Conservation (phyloP, 164 flowering plant species). For the Macadamia tetraphylla region DNA sequence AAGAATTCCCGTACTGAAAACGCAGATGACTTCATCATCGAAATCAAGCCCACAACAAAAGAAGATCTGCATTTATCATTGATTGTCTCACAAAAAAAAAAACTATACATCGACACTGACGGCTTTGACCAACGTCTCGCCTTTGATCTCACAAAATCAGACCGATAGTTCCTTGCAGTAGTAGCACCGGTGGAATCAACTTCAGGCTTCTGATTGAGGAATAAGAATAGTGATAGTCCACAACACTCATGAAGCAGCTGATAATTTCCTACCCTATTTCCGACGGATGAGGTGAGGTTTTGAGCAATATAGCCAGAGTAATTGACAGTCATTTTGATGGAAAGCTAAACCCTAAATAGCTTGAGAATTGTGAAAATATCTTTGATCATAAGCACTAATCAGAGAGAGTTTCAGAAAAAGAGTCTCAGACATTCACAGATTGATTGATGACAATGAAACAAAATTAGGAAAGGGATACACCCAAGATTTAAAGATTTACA, state of each 20-base stretch:
- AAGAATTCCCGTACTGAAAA: constrained; percentile 21
- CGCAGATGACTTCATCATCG: constrained; percentile 29
- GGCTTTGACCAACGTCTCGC: constrained; percentile 9
- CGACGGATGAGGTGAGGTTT: constrained; percentile 42
- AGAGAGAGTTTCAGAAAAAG: too few relatives aligned
- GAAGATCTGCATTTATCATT: constrained; percentile 19
- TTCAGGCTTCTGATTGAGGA: constrained; percentile 27
- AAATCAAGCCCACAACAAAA: constrained; percentile 30
- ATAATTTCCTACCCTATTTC: constrained; percentile 25
- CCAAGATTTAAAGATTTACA: too few relatives aligned
- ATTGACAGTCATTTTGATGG: constrained; percentile 43
- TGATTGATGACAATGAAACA: too few relatives aligned
- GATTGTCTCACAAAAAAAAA: constrained; percentile 4
- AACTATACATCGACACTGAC: constrained; percentile 18
- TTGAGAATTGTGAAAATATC: too few relatives aligned
- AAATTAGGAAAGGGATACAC: too few relatives aligned
- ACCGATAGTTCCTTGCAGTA: constrained; percentile 7
- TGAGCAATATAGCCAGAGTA: constrained; percentile 62
- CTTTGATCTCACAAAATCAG: constrained; percentile 11
- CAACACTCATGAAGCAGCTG: constrained; percentile 45
- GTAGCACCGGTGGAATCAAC: constrained; percentile 13
- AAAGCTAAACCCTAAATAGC: too few relatives aligned
- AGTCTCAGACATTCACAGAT: too few relatives aligned
- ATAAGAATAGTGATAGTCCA: constrained; percentile 28
- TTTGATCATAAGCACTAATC: too few relatives aligned